Evolutionary conservation across 192 early-diverging fungal genomes (phyloP).

Genomic region (Umbelopsis ramanniana): DNA sequence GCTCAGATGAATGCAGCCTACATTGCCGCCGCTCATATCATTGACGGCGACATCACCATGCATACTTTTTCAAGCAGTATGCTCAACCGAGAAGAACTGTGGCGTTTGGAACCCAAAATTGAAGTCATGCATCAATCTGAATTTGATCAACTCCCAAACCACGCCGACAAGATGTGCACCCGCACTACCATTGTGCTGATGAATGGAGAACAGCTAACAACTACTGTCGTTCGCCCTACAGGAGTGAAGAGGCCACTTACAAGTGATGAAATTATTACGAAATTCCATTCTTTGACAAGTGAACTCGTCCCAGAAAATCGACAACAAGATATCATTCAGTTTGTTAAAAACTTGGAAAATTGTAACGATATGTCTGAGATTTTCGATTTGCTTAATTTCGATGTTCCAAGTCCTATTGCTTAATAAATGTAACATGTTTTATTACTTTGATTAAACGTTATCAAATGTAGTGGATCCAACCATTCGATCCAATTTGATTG

Average conservation of each 20-base stretch:
- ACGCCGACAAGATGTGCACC: conserved; percentile 19
- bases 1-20: conserved; percentile 30
- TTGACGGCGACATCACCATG: conserved; percentile 18
- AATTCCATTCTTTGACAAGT: conserved; percentile 17
- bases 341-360: not conserved
- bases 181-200: not conserved
- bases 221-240: conserved; percentile 23
- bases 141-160: conserved; percentile 21
- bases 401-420: conserved; percentile 9
- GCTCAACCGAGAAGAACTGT: conserved; percentile 19
- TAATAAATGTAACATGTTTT: conserved; percentile 7
- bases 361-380: not conserved
- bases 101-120: conserved; percentile 20
- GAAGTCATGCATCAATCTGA: conserved; percentile 16
- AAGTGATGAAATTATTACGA: conserved; percentile 18
- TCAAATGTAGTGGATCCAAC: not conserved
- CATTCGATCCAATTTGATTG: conserved; percentile 1
- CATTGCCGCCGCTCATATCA: conserved; percentile 18
- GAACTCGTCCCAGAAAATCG: not conserved
- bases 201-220: not conserved
- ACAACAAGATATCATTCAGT: conserved; percentile 5
- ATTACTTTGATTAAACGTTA: too few relatives aligned
- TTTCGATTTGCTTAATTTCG: conserved; percentile 1
- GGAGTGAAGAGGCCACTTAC: conserved; percentile 23
- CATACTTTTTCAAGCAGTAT: conserved; percentile 16